Conservation (phyloP, 805 yeast genomes). For the Suhomyces pyralidae region DNA sequence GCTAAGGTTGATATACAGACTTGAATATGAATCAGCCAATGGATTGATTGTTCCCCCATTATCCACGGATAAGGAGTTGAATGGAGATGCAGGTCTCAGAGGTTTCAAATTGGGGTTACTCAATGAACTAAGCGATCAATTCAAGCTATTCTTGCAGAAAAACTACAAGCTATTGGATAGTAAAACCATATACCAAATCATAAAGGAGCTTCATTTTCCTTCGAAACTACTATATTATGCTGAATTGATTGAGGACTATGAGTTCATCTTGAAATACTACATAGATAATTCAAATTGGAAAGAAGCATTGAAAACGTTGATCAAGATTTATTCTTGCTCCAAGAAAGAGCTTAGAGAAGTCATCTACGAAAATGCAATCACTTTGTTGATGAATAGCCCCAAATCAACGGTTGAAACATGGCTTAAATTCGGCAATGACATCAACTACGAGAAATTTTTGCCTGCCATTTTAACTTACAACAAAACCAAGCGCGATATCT, state of each 20-base stretch:
- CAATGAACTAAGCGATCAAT: conserved; percentile 9
- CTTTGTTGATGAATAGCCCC: conserved; percentile 66
- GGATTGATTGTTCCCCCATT: no score
- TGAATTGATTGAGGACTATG: conserved; percentile 61
- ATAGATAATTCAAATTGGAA: conserved; percentile 69
- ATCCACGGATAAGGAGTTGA: background rate
- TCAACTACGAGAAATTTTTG: conserved; percentile 63
- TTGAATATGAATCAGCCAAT: conserved; percentile 31
- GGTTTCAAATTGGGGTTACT: background rate
- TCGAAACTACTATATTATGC: conserved; percentile 68
- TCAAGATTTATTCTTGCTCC: conserved; percentile 42
- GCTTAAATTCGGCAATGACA: conserved; percentile 49
- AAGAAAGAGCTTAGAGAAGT: conserved; percentile 21
- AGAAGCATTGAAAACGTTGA: conserved; percentile 58
- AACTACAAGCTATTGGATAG: conserved; percentile 55
- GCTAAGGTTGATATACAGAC: conserved; percentile 43
- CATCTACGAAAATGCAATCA: conserved; percentile 67
- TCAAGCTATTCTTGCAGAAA: conserved; percentile 49
- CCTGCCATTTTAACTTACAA: conserved; percentile 76
- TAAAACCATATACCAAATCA: conserved; percentile 67
- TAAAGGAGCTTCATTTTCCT: conserved; percentile 62
- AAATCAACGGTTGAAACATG: conserved; percentile 71
- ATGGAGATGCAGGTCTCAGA: background rate
- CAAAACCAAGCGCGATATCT: conserved; percentile 39
- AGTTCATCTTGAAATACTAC: conserved; percentile 67